Base-by-base conservation (phyloP, 2,329 filamentous ascomycete species). In the Colletotrichum sp. region DNA sequence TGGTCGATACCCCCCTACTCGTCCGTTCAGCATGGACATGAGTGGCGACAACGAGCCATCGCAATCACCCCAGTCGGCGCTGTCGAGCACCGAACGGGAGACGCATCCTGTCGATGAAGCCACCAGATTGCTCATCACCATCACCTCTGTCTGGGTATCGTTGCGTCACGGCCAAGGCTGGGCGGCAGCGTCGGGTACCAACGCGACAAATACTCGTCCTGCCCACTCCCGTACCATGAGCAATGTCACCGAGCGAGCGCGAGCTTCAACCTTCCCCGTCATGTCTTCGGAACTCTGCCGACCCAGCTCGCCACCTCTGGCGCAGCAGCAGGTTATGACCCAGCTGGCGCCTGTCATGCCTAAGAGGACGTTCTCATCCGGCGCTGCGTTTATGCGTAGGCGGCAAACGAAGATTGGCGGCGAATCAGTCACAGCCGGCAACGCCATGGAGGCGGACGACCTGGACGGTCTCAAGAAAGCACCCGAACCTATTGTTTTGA, bases 1-100 rank as follows among this genome's bases (percentile, higher is more conserved):
- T 36, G 84, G 85, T n/a, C 86, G 85, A 48, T 87, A 87, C 75
- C 89, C 89, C 12, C 88, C 89, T 2, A 85, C 85, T 14, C 84
- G 86, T 28, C 79, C 84, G 2, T 80, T 84, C n/a, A 74, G 72
- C 74, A 68, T 43, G 24, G 74, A 76, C 63, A 39, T 71, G 13
- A 48, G 60, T n/a, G 59, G 79, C 78, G 57, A 72, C 77, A 24
- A 70, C 77, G 68, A 71, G 43, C 55, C 57, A 12, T 67, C 63
- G 14, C 21, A 67, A 34, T 57, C 74, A 3, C 67, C 67, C 3
- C 48, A 71, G 14, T 32, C 71, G 7, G 34, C 59, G 7, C 71
- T 69, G 34, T 55, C 64, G 2, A 61, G 60, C 34, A 24, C 72
- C 16, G 65, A 77, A 32, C 67, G 73, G 26, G 76, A 70, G 34